These are phyloP conservation scores for Calonectria crousiana DNA, from an alignment of 2,329 filamentous ascomycete genomes.

Conservation along the genomic window DNA sequence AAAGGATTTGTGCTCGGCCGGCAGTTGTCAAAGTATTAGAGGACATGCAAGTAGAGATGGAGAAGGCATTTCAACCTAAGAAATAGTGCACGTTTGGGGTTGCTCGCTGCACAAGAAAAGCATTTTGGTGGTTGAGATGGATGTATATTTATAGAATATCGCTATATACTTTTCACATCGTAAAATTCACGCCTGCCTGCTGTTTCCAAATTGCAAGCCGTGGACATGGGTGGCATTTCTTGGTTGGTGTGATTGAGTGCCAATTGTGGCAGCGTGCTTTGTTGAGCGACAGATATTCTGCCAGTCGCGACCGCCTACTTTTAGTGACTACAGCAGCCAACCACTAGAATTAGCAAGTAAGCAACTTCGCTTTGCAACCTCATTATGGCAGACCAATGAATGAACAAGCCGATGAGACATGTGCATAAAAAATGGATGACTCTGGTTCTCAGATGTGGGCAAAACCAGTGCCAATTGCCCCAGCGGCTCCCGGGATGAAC, in stretches of 20 bases:
- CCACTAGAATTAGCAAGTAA: neutral
- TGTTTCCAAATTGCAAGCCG: neutral
- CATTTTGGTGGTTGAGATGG: neutral
- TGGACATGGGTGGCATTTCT: neutral
- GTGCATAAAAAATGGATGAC: neutral
- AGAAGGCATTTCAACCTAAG: neutral
- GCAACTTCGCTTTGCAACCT: neutral
- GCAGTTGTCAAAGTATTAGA: neutral
- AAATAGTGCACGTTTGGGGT: neutral
- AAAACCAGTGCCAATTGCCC: slow-evolving; percentile 19
- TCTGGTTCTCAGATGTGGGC: neutral
- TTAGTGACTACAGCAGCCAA: neutral
- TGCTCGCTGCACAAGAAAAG: neutral
- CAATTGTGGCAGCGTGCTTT: neutral
- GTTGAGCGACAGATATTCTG: neutral
- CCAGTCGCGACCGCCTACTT: neutral
- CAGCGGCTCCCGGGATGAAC: slow-evolving; percentile 7
- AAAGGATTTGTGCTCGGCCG: neutral
- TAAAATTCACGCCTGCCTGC: neutral
- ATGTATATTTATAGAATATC: neutral
- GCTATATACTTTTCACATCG: neutral
- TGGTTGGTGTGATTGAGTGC: neutral
- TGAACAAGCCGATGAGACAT: neutral
- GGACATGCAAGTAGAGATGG: neutral
- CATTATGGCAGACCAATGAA: neutral